A percentile compares a stretch with the other conserved stretches of the same genome.
Evolutionary conservation across 1,284 basidiomycete species (phyloP).

Genomic region (Tylopilus sp.): DNA sequence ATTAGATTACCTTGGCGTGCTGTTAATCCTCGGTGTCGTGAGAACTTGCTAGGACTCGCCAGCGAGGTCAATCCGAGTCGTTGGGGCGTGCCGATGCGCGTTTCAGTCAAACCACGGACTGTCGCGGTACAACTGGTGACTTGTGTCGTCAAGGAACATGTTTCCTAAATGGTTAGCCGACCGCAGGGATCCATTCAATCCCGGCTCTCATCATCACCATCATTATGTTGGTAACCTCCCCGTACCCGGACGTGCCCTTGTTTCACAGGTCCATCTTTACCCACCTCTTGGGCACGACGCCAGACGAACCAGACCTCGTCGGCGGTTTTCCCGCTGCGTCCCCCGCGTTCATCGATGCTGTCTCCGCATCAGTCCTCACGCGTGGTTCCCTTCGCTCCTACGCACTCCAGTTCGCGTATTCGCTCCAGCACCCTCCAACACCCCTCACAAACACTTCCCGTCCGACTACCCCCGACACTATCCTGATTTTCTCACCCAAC

Average conservation of each 20-base stretch:
- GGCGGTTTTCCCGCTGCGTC: constrained; percentile 41
- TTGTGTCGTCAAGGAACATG: too few species aligned
- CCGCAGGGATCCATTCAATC: too few species aligned
- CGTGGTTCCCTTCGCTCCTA: constrained; percentile 48
- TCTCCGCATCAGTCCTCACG: constrained; percentile 52
- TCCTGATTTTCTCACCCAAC: constrained; percentile 60
- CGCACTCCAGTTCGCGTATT: constrained; percentile 46
- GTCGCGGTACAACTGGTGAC: too few species aligned
- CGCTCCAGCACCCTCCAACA: constrained; percentile 39
- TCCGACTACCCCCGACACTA: constrained; percentile 36
- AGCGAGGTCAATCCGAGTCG: too few species aligned
- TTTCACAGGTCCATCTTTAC: constrained; percentile 49
- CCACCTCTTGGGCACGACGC: constrained; percentile 41
- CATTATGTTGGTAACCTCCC: constrained; percentile 32
- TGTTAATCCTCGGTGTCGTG: too few species aligned
- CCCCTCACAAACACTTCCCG: constrained; percentile 19
- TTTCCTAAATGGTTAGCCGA: too few species aligned
- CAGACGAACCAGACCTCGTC: constrained; percentile 32
- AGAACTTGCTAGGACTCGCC: too few species aligned
- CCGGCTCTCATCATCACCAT: not conserved
- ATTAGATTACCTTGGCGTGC: not conserved
- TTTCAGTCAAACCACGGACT: too few species aligned
- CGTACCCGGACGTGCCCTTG: constrained; percentile 27
- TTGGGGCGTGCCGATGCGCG: too few species aligned
- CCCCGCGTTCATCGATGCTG: constrained; percentile 67